phyloP scores from a whole-genome alignment of 2,329 filamentous ascomycete genomes.

The Hypomyces rosellus region DNA sequence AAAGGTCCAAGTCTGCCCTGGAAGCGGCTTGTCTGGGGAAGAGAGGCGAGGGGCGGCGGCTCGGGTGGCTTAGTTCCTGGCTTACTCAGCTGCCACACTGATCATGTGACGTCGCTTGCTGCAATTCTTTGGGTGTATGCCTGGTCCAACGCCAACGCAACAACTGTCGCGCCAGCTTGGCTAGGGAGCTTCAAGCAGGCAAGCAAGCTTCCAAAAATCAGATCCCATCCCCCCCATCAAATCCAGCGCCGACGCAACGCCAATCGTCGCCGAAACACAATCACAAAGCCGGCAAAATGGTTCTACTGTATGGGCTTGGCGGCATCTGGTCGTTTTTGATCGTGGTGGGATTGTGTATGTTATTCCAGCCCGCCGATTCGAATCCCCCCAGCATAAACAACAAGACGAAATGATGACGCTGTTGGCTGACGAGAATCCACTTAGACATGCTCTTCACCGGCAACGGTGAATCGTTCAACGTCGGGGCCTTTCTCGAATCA shows the following conservation, averaged over 20 bases:
- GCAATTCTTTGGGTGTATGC: neutral
- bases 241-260: slow-evolving; percentile 14
- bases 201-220: slow-evolving; percentile 14
- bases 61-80: slow-evolving; percentile 21
- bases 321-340: slow-evolving; percentile 61
- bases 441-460: slow-evolving; percentile 98
- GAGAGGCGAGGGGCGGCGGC: slow-evolving; percentile 1
- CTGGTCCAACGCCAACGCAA: slow-evolving; percentile 7
- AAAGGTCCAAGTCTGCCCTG: too few relatives aligned
- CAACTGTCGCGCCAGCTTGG: slow-evolving; percentile 16
- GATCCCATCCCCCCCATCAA: slow-evolving; percentile 2
- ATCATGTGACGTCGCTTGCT: slow-evolving; percentile 33
- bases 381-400: too few relatives aligned
- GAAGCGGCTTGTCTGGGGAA: neutral
- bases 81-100: slow-evolving; percentile 8
- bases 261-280: slow-evolving; percentile 17
- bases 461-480: slow-evolving; percentile 93
- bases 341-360: slow-evolving; percentile 73
- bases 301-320: slow-evolving; percentile 64
- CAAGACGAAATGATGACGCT: slow-evolving; percentile 4
- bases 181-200: slow-evolving; percentile 15
- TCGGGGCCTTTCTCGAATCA: slow-evolving; percentile 89
- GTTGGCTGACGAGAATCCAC: slow-evolving; percentile 9
- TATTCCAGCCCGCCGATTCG: neutral
- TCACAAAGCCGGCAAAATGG: slow-evolving; percentile 48